Evolutionary conservation across 2,329 filamentous ascomycete species (phyloP).

Genomic region (Curvularia verruculosa): DNA sequence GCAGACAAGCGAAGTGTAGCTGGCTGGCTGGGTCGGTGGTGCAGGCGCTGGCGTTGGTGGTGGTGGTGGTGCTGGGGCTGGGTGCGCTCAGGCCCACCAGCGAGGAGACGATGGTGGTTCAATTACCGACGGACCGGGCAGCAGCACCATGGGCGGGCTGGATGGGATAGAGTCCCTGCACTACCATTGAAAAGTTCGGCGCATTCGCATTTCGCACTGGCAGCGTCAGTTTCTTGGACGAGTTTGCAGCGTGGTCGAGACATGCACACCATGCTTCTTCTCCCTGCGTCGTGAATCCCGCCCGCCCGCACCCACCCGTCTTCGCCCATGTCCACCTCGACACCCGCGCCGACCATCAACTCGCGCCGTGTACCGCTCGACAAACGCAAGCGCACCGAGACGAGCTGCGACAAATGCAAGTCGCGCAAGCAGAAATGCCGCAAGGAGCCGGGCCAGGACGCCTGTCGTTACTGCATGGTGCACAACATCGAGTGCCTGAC

Average conservation of each 20-base stretch:
- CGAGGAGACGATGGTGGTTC: constrained; percentile 1
- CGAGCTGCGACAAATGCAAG: constrained; percentile 56
- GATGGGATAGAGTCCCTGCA: constrained; percentile 8
- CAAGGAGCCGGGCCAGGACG: constrained; percentile 46
- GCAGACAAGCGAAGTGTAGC: no score
- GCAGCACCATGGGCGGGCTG: constrained; percentile 1
- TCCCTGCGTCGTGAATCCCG: constrained; percentile 13
- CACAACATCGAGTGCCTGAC: constrained; percentile 53
- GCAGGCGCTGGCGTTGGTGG: not conserved
- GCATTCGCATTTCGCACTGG: constrained; percentile 12
- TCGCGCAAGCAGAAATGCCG: constrained; percentile 56
- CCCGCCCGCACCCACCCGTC: constrained; percentile 14
- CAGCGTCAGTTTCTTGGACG: constrained; percentile 9
- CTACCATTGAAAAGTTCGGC: constrained; percentile 8
- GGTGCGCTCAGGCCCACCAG: not conserved
- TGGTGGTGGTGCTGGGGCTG: not conserved
- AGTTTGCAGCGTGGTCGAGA: constrained; percentile 5
- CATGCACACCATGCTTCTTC: constrained; percentile 18
- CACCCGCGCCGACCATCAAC: constrained; percentile 23
- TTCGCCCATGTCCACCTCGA: constrained; percentile 14
- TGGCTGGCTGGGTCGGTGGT: not conserved
- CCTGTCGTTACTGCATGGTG: constrained; percentile 52
- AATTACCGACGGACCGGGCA: constrained; percentile 13
- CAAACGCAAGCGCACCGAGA: constrained; percentile 54
- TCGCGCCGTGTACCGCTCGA: constrained; percentile 51